Evolutionary conservation across 2,329 filamentous ascomycete species (phyloP).

Genomic region (Epichloe uncinata): DNA sequence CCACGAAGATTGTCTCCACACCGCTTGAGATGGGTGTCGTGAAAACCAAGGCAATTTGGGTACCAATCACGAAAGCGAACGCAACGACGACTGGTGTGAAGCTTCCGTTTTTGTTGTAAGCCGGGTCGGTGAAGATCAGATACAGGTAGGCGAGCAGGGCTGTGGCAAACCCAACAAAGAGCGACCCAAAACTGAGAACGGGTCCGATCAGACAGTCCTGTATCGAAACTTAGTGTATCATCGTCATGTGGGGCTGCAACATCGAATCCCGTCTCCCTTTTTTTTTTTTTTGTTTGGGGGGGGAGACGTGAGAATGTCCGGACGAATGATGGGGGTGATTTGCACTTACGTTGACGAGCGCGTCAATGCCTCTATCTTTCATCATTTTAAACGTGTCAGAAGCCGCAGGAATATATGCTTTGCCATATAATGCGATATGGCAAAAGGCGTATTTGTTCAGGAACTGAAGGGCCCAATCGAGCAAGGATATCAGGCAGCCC

Average conservation of each 20-base stretch:
- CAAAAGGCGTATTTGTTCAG: slow-evolving; percentile 88
- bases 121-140: slow-evolving; percentile 64
- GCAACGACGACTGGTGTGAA: slow-evolving; percentile 72
- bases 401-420: slow-evolving; percentile 71
- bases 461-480: slow-evolving; percentile 73
- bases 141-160: slow-evolving; percentile 79
- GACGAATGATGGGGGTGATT: too few relatives aligned
- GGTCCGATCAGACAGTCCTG: slow-evolving; percentile 66
- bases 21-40: slow-evolving; percentile 78
- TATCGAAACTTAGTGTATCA: slow-evolving; percentile 2
- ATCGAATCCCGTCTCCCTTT: too few relatives aligned
- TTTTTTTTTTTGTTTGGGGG: too few relatives aligned
- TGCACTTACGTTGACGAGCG: slow-evolving; percentile 54
- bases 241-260: too few relatives aligned
- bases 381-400: slow-evolving; percentile 90
- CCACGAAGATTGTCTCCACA: slow-evolving; percentile 87
- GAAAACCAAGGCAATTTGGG: slow-evolving; percentile 84
- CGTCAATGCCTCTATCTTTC: slow-evolving; percentile 82
- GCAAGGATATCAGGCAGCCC: slow-evolving; percentile 58
- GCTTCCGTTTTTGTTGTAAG: slow-evolving; percentile 54
- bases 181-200: slow-evolving; percentile 61
- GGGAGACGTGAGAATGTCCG: too few relatives aligned
- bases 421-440: slow-evolving; percentile 87
- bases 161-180: slow-evolving; percentile 74
- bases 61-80: slow-evolving; percentile 76